Evolutionary conservation across 2,329 filamentous ascomycete genomes (phyloP), one percentile per base, ranked within the genome.

Genomic region (Neurospora sp.): DNA sequence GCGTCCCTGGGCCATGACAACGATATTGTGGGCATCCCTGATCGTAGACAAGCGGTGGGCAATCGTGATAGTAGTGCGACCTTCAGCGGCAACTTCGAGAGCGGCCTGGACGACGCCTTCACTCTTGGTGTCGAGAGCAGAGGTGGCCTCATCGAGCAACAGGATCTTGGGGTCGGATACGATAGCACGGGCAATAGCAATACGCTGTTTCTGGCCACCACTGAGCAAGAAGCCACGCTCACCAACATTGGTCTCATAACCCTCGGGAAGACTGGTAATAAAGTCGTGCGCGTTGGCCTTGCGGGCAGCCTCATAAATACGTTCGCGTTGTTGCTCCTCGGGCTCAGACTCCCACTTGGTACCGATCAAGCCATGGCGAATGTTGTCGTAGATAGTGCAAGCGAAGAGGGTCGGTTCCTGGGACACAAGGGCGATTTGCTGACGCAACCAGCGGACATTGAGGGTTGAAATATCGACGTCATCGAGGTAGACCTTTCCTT

Each of bases 271-370:
- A 13, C 85, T 81, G 6, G 84, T 87, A 74, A 99, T 90, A 78
- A 99, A 99, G 73, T 97, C 93, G 78, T 98, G 94, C 0, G 95
- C 95, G 75, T 98, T 97, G 15, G 96, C 92, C 85, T 92, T 96
- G 79, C 89, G 92, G 9, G 96, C 93, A 17, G 96, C 96, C 58
- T 92, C 87, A 67, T 91, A 85, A 46, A 98, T 87, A 19, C 95
- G 84, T 70, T 91, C 87, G 68, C 81, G 86, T 70, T 93, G 88
- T 76, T 87, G 87, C 68, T 94, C 90, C 40, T 90, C 86, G 2
- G 84, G 82, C 66, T 88, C 89, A 67, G 88, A 75, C 78, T 97
- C 93, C 73, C 89, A 88, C 70, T 86, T 83, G 1, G 94, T 96
- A 67, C 96, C 96, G 72, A 97, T 93, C 15, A 98, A 84, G 70